A percentile compares a stretch with the other conserved stretches of the same genome.
phyloP scores from a whole-genome alignment of 2,329 filamentous ascomycete species.

The Colletotrichum gloeosporioides region DNA sequence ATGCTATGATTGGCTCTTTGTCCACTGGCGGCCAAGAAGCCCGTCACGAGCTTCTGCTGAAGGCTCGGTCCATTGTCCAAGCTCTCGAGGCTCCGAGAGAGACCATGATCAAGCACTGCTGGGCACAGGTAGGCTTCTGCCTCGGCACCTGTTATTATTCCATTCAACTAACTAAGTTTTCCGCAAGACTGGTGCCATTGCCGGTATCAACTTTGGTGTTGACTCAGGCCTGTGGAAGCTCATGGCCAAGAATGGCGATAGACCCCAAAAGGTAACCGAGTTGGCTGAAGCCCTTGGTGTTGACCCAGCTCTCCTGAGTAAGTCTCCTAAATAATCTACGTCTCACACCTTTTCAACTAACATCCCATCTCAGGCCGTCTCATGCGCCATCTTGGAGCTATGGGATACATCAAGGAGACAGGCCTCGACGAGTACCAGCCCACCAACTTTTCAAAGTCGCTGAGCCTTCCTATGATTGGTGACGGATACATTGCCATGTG shows the following conservation, averaged over 20 bases:
- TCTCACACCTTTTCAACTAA: not conserved
- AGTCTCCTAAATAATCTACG: not conserved
- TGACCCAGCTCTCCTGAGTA: constrained; percentile 21
- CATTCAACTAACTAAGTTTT: not conserved
- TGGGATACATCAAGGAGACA: constrained; percentile 43
- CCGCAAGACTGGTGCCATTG: constrained; percentile 26
- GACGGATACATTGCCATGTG: constrained; percentile 38
- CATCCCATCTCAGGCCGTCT: constrained; percentile 26
- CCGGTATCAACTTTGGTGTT: constrained; percentile 34
- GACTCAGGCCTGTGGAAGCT: constrained; percentile 41
- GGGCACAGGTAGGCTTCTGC: constrained; percentile 41
- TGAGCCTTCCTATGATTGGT: constrained; percentile 38
- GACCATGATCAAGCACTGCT: constrained; percentile 51
- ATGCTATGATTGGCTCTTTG: not conserved
- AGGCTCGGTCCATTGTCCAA: constrained; percentile 35
- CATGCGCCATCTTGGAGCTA: constrained; percentile 41
- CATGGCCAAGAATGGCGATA: constrained; percentile 32
- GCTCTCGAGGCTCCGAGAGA: constrained; percentile 52
- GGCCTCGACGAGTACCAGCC: constrained; percentile 38
- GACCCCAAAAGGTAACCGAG: constrained; percentile 33
- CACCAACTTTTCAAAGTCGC: constrained; percentile 41
- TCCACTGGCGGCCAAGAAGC: not conserved
- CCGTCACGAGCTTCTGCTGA: constrained; percentile 35
- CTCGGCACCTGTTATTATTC: not conserved
- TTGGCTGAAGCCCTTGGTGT: constrained; percentile 33